Percentiles rank a stretch among this genome's conserved stretches.
phyloP scores from a whole-genome alignment of 805 yeast species.

The Yamadazyma akitaensis region DNA sequence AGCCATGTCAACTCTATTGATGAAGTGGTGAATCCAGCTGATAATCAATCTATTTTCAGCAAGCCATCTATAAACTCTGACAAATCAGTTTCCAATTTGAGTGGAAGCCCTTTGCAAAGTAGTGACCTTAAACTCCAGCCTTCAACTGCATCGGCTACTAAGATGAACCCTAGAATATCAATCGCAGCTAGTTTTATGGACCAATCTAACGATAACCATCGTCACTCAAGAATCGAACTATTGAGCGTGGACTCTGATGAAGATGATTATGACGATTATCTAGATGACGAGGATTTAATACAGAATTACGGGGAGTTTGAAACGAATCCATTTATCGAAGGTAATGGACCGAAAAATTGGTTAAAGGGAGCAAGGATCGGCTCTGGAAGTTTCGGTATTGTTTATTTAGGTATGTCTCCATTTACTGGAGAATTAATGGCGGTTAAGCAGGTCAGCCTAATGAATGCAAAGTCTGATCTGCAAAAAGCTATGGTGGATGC shows the following conservation, averaged over 20 bases:
- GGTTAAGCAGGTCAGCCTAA: slow-evolving; percentile 85
- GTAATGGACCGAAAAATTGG: slow-evolving; percentile 68
- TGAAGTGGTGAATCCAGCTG: slow-evolving; percentile 32
- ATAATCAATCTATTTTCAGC: slow-evolving; percentile 25
- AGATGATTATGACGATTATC: slow-evolving; percentile 35
- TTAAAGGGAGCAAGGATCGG: slow-evolving; percentile 91
- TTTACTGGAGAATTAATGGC: slow-evolving; percentile 95
- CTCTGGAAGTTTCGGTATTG: slow-evolving; percentile 92
- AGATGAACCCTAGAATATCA: slow-evolving; percentile 20
- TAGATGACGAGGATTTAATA: slow-evolving; percentile 40
- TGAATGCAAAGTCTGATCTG: slow-evolving; percentile 36
- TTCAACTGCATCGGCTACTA: not conserved
- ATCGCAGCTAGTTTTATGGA: slow-evolving; percentile 30
- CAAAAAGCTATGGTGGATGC: slow-evolving; percentile 67
- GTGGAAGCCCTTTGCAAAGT: slow-evolving; percentile 7
- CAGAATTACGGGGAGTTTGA: slow-evolving; percentile 20
- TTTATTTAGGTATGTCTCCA: slow-evolving; percentile 87
- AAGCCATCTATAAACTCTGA: slow-evolving; percentile 23
- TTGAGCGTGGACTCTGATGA: slow-evolving; percentile 39
- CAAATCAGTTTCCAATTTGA: slow-evolving; percentile 2
- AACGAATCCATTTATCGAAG: slow-evolving; percentile 9
- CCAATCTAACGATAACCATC: slow-evolving; percentile 19
- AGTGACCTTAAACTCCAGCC: slow-evolving; percentile 15
- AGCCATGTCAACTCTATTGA: slow-evolving; percentile 57
- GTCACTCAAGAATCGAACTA: slow-evolving; percentile 47